phyloP scores from a whole-genome alignment of 2,329 filamentous ascomycete species.

The Apiospora kogelbergensis region DNA sequence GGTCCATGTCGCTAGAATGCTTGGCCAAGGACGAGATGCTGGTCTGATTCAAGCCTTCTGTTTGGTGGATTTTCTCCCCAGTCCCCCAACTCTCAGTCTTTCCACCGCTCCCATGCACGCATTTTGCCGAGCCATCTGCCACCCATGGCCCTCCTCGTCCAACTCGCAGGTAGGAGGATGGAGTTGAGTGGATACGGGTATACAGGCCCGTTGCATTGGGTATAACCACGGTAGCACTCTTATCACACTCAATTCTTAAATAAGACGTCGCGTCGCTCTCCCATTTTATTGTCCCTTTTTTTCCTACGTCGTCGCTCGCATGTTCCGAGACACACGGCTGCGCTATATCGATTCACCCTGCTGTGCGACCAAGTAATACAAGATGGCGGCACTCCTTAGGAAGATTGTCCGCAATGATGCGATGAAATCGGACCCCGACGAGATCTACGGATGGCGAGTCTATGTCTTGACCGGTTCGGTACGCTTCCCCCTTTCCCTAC shows the following conservation, averaged over 20 bases:
- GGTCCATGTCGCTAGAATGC: neutral
- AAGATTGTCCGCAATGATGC: slow-evolving; percentile 57
- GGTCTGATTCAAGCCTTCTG: neutral
- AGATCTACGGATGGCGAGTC: slow-evolving; percentile 71
- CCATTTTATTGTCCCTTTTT: neutral
- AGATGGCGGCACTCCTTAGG: slow-evolving; percentile 28
- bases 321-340: neutral
- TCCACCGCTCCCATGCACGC: slow-evolving; percentile 18
- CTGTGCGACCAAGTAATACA: neutral
- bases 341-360: neutral
- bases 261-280: neutral
- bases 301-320: neutral
- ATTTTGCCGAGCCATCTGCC: slow-evolving; percentile 16
- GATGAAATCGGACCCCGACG: slow-evolving; percentile 63
- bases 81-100: neutral
- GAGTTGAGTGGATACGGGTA: neutral
- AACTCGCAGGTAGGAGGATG: neutral
- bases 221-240: neutral
- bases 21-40: neutral
- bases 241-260: neutral
- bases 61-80: slow-evolving; percentile 5
- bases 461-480: slow-evolving; percentile 62
- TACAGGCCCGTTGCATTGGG: neutral
- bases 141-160: slow-evolving; percentile 2
- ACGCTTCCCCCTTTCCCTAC: slow-evolving; percentile 19